Evolutionary conservation across 2,329 filamentous ascomycete species (phyloP).

Genomic region (Westerdykella sp.): DNA sequence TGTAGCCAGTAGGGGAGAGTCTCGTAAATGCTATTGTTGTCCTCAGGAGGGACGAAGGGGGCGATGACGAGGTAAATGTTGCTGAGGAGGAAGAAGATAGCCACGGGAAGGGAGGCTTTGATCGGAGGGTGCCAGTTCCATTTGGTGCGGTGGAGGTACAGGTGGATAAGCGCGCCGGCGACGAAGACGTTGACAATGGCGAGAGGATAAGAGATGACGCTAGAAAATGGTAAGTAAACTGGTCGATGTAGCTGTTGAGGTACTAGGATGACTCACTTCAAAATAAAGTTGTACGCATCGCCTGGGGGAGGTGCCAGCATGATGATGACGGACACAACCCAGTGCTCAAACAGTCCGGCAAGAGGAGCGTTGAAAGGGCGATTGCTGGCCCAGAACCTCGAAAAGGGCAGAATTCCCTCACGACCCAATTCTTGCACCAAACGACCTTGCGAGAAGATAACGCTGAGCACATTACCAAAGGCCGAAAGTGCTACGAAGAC

Average conservation of each 20-base stretch:
- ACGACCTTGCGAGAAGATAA: slow-evolving; percentile 63
- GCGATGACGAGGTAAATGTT: slow-evolving; percentile 50
- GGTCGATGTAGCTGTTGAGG: slow-evolving; percentile 5
- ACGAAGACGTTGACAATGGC: slow-evolving; percentile 52
- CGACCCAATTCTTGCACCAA: slow-evolving; percentile 61
- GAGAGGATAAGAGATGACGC: slow-evolving; percentile 59
- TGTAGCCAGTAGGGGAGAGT: slow-evolving; percentile 50
- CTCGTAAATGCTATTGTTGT: slow-evolving; percentile 47
- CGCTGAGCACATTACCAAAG: slow-evolving; percentile 60
- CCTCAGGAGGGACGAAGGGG: slow-evolving; percentile 47
- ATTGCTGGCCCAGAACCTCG: slow-evolving; percentile 58
- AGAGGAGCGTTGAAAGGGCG: slow-evolving; percentile 58
- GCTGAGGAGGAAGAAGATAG: slow-evolving; percentile 48
- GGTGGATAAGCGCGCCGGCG: slow-evolving; percentile 43
- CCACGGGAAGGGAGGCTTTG: slow-evolving; percentile 46
- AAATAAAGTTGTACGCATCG: slow-evolving; percentile 59
- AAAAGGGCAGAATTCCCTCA: slow-evolving; percentile 60
- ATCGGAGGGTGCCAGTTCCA: slow-evolving; percentile 47
- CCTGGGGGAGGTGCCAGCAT: slow-evolving; percentile 62
- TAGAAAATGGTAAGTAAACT: slow-evolving; percentile 18
- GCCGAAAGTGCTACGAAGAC: slow-evolving; percentile 63
- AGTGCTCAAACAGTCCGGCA: slow-evolving; percentile 58
- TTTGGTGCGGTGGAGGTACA: slow-evolving; percentile 39
- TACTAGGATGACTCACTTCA: slow-evolving; percentile 34
- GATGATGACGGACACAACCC: slow-evolving; percentile 57